Conservation (phyloP, 306 rosid genomes). For the Citrullus mucosospermus region DNA sequence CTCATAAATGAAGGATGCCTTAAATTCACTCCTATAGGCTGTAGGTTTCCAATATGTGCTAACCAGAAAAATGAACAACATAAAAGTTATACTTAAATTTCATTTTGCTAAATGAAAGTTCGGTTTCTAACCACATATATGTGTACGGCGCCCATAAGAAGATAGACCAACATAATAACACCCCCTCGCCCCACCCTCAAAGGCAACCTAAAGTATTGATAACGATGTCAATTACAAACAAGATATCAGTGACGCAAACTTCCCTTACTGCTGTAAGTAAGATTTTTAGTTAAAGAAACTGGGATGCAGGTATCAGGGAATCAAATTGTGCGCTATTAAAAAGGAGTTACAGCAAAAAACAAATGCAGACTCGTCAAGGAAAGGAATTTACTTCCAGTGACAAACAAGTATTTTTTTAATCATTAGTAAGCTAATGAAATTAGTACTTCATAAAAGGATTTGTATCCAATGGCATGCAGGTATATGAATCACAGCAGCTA, state of each 20-base stretch:
- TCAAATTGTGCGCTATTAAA: background rate
- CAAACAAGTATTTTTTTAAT: background rate
- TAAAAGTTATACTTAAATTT: background rate
- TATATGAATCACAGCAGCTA: constrained; percentile 17
- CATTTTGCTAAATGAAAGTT: background rate
- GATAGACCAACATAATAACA: background rate
- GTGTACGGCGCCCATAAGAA: background rate
- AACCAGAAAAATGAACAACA: background rate
- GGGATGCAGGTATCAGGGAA: background rate
- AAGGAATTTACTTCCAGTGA: background rate
- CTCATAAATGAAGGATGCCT: background rate
- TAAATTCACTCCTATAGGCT: background rate
- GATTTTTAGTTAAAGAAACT: background rate
- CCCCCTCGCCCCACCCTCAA: background rate
- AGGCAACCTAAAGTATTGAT: background rate
- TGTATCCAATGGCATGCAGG: background rate
- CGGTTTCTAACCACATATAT: background rate
- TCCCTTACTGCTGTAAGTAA: background rate
- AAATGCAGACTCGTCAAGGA: background rate
- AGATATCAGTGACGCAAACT: background rate
- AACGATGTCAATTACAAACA: background rate
- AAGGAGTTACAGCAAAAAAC: background rate
- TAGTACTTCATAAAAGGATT: background rate
- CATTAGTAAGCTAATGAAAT: background rate
- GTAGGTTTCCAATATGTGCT: background rate